Evolutionary conservation across 495 filamentous ascomycete species (phyloP), one percentile per base, ranked within the genome.

Genomic region (Glonium stellatum): DNA sequence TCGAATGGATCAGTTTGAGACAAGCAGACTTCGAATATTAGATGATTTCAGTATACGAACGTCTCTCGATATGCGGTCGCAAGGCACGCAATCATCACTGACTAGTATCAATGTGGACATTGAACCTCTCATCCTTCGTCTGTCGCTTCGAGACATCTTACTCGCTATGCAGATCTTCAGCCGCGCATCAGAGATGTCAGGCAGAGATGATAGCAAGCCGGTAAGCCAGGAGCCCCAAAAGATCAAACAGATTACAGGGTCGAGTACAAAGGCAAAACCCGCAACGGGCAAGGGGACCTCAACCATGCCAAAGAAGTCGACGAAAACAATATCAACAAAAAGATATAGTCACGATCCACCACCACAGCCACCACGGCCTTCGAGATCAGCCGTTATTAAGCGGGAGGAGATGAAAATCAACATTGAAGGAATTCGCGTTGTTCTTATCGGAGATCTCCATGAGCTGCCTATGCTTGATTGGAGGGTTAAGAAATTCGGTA

Each of bases 1-100:
- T 70, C 88, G 93, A 27, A 97, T 98, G 95, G 93, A 98, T 69
- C 87, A 87, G 61, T 95, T 96, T 62, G 92, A 96, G 57, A 89
- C 85, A 18, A 87, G 83, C 54, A 80, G 88, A 37, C 81, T 97
- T 42, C 85, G 95, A 22, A 95, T 98, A 63, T 79, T 98, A 22
- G 93, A 98, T 69, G 90, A 97, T 69, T 97, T 97, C 72, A 96
- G 90, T 8, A 70, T 97, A 34, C 87, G 91, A 61, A 78, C 95
- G 64, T 92, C 91, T 2, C 82, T 97, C 78, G 91, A 97, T 67
- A 93, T 80, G 67, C 78, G 83, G 49, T 71, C 80, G 1, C 80
- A 85, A 71, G 84, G 84, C 36, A 86, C 82, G 44, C 81, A 85
- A 58, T 80, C 85, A 3, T 77, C 82, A 15, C 63, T 85, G 25